A percentile compares a stretch with the other conserved stretches of the same genome.
Conservation (phyloP, 768 basidiomycete species). For the Rhodotorula toruloides region DNA sequence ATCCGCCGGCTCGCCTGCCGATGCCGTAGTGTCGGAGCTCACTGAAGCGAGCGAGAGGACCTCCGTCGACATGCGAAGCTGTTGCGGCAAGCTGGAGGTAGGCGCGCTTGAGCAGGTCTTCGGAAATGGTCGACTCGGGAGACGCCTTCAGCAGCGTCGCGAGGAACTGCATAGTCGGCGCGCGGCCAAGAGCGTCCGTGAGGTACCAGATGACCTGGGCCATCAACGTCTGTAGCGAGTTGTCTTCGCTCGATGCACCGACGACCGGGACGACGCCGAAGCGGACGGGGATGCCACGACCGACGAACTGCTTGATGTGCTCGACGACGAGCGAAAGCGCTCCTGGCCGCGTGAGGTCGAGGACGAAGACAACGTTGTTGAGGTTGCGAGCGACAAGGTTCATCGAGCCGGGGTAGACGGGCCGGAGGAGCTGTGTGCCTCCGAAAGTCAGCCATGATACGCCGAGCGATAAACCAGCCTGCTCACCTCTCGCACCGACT, state of each 20-base stretch:
- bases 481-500: conserved; percentile 20
- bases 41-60: neutral
- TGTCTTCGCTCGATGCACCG: conserved; percentile 51
- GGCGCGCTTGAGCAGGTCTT: conserved; percentile 3
- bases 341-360: conserved; percentile 67
- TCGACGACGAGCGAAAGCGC: conserved; percentile 62
- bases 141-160: conserved; percentile 50
- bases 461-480: neutral
- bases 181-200: conserved; percentile 59
- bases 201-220: conserved; percentile 68
- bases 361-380: conserved; percentile 71
- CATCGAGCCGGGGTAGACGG: conserved; percentile 72
- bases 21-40: conserved; percentile 11
- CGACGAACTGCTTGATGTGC: conserved; percentile 64
- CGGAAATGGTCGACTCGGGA: neutral
- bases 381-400: conserved; percentile 69
- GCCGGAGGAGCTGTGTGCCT: conserved; percentile 62
- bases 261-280: conserved; percentile 79
- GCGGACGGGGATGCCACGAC: conserved; percentile 66
- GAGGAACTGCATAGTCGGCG: conserved; percentile 61
- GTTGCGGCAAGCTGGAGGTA: conserved; percentile 9
- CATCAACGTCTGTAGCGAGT: conserved; percentile 58
- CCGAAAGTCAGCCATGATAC: neutral
- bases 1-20: neutral
- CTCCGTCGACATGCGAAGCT: neutral